Evolutionary conservation across 148 eudicot genomes (phyloP).

Genomic region (Salicornia ramosissima): DNA sequence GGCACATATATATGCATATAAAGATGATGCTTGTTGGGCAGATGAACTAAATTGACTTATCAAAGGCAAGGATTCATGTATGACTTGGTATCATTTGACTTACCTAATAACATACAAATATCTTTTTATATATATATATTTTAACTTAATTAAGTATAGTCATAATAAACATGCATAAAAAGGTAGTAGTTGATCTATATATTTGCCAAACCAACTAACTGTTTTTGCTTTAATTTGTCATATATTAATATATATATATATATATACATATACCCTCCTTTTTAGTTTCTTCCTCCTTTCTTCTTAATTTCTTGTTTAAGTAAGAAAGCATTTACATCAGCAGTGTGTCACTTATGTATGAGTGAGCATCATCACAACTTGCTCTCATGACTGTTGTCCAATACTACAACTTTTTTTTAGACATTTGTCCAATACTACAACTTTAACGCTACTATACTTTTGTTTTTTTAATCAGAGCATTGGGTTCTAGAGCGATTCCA

Average conservation of each 20-base stretch:
- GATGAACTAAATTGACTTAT: slow-evolving; percentile 19
- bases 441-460: no score
- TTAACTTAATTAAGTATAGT: background rate
- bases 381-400: no score
- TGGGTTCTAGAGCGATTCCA: no score
- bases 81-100: slow-evolving; percentile 8
- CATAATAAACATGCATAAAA: background rate
- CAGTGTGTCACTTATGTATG: background rate
- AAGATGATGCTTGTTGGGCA: background rate
- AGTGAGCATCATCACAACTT: no score
- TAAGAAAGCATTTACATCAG: background rate
- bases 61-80: background rate
- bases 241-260: no score
- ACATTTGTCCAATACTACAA: no score
- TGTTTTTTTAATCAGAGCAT: no score
- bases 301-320: background rate
- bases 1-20: no score
- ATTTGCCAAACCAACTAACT: slow-evolving; percentile 22
- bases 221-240: background rate
- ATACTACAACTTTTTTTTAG: no score
- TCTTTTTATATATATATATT: background rate
- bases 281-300: background rate
- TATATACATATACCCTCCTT: no score
- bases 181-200: slow-evolving; percentile 18
- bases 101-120: slow-evolving; percentile 10